Evolutionary conservation across 2,329 filamentous ascomycete genomes (phyloP).

Genomic region (Microsporum canis): DNA sequence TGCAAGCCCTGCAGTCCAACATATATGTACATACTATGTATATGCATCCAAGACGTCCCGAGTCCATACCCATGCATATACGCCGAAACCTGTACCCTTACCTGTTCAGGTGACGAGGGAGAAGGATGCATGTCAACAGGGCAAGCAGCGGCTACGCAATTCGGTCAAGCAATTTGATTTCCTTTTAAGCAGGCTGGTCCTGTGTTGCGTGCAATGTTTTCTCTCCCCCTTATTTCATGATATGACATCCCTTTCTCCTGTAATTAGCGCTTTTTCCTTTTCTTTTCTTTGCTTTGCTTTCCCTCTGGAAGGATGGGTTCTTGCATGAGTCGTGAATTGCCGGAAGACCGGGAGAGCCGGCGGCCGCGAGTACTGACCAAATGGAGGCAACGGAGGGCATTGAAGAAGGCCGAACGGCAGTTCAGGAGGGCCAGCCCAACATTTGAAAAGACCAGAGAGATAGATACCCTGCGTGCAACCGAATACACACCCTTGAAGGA

Average conservation of each 20-base stretch:
- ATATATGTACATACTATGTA: neutral
- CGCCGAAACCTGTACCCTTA: neutral
- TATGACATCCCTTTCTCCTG: neutral
- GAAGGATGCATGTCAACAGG: neutral
- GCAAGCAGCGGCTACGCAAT: neutral
- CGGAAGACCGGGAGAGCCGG: neutral
- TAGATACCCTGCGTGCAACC: conserved; percentile 9
- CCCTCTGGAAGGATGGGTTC: neutral
- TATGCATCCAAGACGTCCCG: neutral
- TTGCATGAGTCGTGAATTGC: neutral
- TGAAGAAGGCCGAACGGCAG: conserved; percentile 8
- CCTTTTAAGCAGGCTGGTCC: neutral
- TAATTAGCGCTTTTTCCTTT: neutral
- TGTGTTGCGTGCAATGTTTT: neutral
- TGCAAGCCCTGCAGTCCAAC: neutral
- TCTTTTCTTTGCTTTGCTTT: neutral
- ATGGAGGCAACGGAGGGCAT: neutral
- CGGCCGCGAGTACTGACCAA: neutral
- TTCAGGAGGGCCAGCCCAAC: conserved; percentile 8
- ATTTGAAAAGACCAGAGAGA: conserved; percentile 4
- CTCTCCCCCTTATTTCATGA: neutral
- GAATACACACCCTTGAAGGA: conserved; percentile 10
- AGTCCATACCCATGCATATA: neutral
- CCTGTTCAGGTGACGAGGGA: neutral
- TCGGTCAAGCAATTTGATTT: neutral